Evolutionary conservation across 2,329 filamentous ascomycete genomes (phyloP), one percentile per base, ranked within the genome.

Genomic region (Cercospora brassicicola): DNA sequence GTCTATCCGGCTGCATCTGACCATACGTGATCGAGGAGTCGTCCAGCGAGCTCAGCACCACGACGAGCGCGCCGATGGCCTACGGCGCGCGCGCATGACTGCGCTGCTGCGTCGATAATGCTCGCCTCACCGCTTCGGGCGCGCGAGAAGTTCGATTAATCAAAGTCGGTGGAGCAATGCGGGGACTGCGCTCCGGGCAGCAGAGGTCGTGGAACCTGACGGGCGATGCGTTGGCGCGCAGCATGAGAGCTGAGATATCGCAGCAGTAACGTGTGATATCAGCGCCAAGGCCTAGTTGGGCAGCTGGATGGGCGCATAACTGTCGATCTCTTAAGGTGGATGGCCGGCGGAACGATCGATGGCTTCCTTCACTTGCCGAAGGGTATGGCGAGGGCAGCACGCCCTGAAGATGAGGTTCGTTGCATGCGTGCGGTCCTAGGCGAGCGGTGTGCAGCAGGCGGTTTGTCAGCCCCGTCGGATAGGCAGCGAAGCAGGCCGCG

Each of bases 21-120:
- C 65, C 55, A 67, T 63, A 67, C 65, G 65, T 63, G 65, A 67
- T 67, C 59, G 65, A 63, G 59, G n/a, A 55, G 64, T n/a, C 39
- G 33, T 62, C 28, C 23, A 63, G 59, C 65, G 48, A 62, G 63
- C 63, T 48, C 26, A 18, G 7, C 11, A 63, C 26, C 3, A 33
- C 53, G 53, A 33, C 53, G 8, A 20, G 53, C 53, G 48, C 33
- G 62, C 62, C 62, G 62, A 30, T 20, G 48, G 31, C 48, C 48
- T 9, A 18, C 26, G 26, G 26, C 53, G 53, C 53, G 53, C 53
- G 28, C 28, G 55, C 55, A 48, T 64, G 56, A 67, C 23, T 55
- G 55, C 65, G 57, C 26, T 59, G 10, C 31, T 31, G 31, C 66
- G 51, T 23, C 48, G 13, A 18, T 28, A 23, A 67, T 59, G 66